Percentiles rank a stretch among this genome's conserved stretches.
Conservation (phyloP, 164 flowering plant species). For the Buxus sempervirens region DNA sequence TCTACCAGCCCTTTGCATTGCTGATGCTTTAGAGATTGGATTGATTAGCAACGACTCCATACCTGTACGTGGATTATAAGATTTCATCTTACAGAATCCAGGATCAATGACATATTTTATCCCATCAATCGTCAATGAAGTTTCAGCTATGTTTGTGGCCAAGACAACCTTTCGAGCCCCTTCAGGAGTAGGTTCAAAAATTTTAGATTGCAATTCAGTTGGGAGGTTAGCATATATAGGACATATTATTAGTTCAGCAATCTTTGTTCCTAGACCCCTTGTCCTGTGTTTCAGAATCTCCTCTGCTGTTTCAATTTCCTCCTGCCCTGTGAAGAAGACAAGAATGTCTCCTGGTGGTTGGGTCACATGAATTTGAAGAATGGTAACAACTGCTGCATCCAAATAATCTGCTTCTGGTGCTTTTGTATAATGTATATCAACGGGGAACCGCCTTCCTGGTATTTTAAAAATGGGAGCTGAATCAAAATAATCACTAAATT, state of each 20-base stretch:
- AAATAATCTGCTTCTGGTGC: constrained; percentile 95
- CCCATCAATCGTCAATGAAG: constrained; percentile 93
- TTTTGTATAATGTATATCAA: constrained; percentile 83
- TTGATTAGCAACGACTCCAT: constrained; percentile 83
- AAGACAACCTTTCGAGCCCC: constrained; percentile 92
- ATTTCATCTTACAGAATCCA: constrained; percentile 85
- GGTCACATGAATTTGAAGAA: constrained; percentile 83
- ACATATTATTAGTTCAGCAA: constrained; percentile 90
- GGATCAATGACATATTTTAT: constrained; percentile 94
- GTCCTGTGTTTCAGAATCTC: constrained; percentile 85
- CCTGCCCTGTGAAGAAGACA: constrained; percentile 89
- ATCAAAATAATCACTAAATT: constrained; percentile 94
- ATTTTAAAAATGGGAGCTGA: constrained; percentile 89
- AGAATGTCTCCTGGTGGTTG: constrained; percentile 82
- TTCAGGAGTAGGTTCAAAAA: constrained; percentile 95
- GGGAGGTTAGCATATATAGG: constrained; percentile 98
- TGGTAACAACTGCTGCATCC: constrained; percentile 93
- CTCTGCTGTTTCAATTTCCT: constrained; percentile 93
- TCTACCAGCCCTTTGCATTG: constrained; percentile 88
- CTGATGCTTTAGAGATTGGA: constrained; percentile 96
- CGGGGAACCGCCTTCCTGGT: constrained; percentile 93
- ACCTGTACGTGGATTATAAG: constrained; percentile 89
- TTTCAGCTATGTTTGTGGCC: constrained; percentile 93
- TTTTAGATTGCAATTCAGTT: constrained; percentile 90
- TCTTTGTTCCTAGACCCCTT: constrained; percentile 84